These are phyloP conservation scores for Clonostachys byssicola DNA, from an alignment of 2,329 filamentous ascomycete genomes.

Conservation along the genomic window DNA sequence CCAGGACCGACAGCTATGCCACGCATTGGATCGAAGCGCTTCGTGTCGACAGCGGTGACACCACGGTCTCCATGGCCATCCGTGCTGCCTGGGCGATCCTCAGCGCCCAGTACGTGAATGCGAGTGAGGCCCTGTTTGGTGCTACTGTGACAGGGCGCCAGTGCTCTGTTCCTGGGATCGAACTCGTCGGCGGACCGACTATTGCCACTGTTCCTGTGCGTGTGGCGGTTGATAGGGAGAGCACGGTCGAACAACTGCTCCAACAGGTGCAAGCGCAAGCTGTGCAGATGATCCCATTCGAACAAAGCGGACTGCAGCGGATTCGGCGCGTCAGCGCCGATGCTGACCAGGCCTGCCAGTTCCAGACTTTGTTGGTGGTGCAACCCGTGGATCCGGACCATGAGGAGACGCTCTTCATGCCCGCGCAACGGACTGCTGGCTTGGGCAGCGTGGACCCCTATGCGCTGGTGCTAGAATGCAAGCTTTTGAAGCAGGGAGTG, in stretches of 20 bases:
- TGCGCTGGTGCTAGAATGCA: slow-evolving; percentile 13
- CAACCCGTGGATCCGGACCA: slow-evolving; percentile 5
- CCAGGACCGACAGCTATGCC: too few species aligned
- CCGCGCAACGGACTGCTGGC: slow-evolving; percentile 15
- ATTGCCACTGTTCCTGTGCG: slow-evolving; percentile 18
- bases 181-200: slow-evolving; percentile 15
- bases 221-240: slow-evolving; percentile 15
- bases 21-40: too few species aligned
- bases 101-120: slow-evolving; percentile 18
- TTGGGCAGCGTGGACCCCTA: too few species aligned
- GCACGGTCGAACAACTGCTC: slow-evolving; percentile 30
- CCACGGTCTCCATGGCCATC: slow-evolving; percentile 6
- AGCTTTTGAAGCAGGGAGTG: slow-evolving; percentile 6
- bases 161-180: slow-evolving; percentile 11
- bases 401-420: too few species aligned
- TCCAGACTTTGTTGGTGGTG: slow-evolving; percentile 11
- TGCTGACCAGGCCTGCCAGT: slow-evolving; percentile 7
- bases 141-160: slow-evolving; percentile 13
- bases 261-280: slow-evolving; percentile 15
- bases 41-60: too few species aligned
- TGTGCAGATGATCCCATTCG: slow-evolving; percentile 2
- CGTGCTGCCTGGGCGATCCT: slow-evolving; percentile 18
- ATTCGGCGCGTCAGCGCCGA: slow-evolving; percentile 10
- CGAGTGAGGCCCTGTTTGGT: slow-evolving; percentile 20
- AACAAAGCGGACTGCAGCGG: slow-evolving; percentile 8